phyloP scores from a whole-genome alignment of 805 yeast species.

The Nakazawaea sp. region DNA sequence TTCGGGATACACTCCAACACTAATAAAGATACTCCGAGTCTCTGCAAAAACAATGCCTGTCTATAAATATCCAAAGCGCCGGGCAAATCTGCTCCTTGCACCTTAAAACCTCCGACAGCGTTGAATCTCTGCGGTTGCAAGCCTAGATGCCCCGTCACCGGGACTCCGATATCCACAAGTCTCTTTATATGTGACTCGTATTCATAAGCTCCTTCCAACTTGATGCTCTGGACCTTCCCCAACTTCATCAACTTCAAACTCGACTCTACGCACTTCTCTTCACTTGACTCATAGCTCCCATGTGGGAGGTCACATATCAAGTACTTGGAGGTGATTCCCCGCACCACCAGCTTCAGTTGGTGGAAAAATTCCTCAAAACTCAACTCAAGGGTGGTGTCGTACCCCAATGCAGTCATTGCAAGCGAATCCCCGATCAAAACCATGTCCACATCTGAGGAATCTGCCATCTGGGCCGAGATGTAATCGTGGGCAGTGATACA shows the following conservation, averaged over 20 bases:
- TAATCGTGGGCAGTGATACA: constrained; percentile 83
- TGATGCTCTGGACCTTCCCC: constrained; percentile 65
- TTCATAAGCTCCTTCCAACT: constrained; percentile 76
- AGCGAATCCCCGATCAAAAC: constrained; percentile 86
- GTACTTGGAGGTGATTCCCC: constrained; percentile 63
- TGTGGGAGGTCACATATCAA: constrained; percentile 84
- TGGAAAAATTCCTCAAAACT: constrained; percentile 74
- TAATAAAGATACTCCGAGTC: constrained; percentile 69
- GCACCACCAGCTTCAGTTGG: constrained; percentile 66
- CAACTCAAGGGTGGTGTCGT: constrained; percentile 66
- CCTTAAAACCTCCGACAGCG: constrained; percentile 77
- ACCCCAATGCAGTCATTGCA: constrained; percentile 88
- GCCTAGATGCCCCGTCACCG: constrained; percentile 90
- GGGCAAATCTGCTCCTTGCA: constrained; percentile 62
- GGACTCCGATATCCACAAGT: constrained; percentile 67
- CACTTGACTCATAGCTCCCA: constrained; percentile 70
- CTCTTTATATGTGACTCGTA: constrained; percentile 46
- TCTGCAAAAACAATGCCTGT: constrained; percentile 65
- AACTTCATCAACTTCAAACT: constrained; percentile 47
- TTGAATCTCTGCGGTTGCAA: constrained; percentile 84
- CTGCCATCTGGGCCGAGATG: constrained; percentile 65
- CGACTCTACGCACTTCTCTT: constrained; percentile 54
- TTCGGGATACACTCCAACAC: constrained; percentile 86
- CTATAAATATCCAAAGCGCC: constrained; percentile 51
- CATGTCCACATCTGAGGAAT: constrained; percentile 60